Base-by-base conservation (phyloP, 2,329 filamentous ascomycete genomes). In the Fusarium graminum region DNA sequence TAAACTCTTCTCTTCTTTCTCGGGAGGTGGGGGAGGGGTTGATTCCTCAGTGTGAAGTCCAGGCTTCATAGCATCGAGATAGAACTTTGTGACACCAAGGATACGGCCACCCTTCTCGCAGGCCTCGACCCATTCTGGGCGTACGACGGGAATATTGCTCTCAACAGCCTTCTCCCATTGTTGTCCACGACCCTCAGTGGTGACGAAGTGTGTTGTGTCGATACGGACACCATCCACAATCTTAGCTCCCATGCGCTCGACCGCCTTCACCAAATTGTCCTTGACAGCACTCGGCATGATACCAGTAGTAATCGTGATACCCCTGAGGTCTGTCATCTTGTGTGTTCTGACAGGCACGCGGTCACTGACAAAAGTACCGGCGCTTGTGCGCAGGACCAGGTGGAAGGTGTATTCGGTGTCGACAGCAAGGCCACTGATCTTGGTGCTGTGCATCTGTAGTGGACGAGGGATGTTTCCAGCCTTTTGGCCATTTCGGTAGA, bases 141-240 rank as follows among this genome's bases (percentile, higher is more conserved):
- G 88, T 22, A 99, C 95, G 12, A 99, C 93, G 9, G 95, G 95
- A 53, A 99, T 97, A 78, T 98, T 99, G 87, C 94, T 96, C 82
- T 98, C 94, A 29, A 94, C 90, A 1, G 95, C 95, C 82, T 95
- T 96, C 80, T 99, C 95, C 95, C 95, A 99, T 13, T 90, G 86
- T 49, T 92, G 85, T 30, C 95, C 95, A 55, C 94, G 85, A 29
- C 94, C 94, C 77, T 99, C 95, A 11, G 93, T 97, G 66, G 94
- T 98, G 60, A 99, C 93, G 77, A 99, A 99, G 80, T 99, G 95
- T 16, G 95, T 99, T 1, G 95, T 99, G 77, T 99, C 95, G 75
- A 99, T 98, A 73, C 94, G 88, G 50, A 98, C 93, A 13, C 87
- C 87, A 71, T 97, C 94, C 57, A 93, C 91, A 67, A 98, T 84